phyloP scores from a whole-genome alignment of 2,329 filamentous ascomycete species.

The Aspergillus persii region DNA sequence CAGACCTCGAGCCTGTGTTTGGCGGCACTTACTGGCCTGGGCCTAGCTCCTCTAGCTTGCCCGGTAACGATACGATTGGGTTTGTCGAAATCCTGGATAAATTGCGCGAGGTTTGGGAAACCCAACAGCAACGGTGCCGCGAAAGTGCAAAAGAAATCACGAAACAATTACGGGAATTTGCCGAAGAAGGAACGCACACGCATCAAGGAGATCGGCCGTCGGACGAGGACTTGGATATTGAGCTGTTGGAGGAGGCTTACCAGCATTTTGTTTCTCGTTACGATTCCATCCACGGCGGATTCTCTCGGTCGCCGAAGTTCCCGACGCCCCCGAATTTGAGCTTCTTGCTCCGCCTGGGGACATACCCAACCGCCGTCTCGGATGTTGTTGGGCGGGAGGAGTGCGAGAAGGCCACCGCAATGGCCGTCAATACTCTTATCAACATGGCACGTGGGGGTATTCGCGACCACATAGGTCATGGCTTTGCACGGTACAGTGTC shows the following conservation, averaged over 20 bases:
- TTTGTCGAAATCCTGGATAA: constrained; percentile 83
- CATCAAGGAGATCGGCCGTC: constrained; percentile 44
- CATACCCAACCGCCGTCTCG: constrained; percentile 68
- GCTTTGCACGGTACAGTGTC: constrained; percentile 82
- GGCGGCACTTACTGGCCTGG: constrained; percentile 96
- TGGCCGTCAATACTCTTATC: constrained; percentile 77
- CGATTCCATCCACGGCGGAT: constrained; percentile 75
- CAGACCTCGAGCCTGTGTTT: constrained; percentile 88
- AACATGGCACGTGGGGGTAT: constrained; percentile 72
- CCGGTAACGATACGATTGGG: constrained; percentile 62
- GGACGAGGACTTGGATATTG: constrained; percentile 76
- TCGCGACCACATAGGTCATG: constrained; percentile 73
- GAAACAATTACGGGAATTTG: constrained; percentile 77
- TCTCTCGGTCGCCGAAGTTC: constrained; percentile 80
- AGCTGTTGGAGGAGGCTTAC: constrained; percentile 87
- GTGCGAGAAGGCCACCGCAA: constrained; percentile 68
- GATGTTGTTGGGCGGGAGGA: constrained; percentile 87
- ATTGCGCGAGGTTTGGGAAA: constrained; percentile 70
- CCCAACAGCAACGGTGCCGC: constrained; percentile 78
- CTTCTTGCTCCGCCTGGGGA: constrained; percentile 73
- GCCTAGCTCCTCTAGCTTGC: constrained; percentile 57
- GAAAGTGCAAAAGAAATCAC: constrained; percentile 82
- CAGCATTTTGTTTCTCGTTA: constrained; percentile 77
- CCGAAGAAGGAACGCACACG: constrained; percentile 73
- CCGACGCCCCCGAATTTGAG: constrained; percentile 80